Percentiles rank a stretch among this genome's conserved stretches.
phyloP scores from a whole-genome alignment of 805 yeast genomes.

The Wickerhamiella domercqiae region DNA sequence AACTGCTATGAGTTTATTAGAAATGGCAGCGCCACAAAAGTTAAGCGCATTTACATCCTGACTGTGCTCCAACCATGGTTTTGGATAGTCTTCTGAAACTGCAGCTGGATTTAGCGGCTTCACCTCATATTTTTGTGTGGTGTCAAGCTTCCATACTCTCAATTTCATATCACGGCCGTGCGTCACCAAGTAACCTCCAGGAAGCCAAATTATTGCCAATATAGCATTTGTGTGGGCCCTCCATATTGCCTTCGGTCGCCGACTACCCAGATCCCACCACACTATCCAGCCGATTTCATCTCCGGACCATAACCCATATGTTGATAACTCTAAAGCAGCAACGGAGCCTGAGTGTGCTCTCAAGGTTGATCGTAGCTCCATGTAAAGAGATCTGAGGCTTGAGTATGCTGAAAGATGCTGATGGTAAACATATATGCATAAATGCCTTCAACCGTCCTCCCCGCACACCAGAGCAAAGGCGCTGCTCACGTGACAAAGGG shows the following conservation, averaged over 20 bases:
- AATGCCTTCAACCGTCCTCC: too few species aligned
- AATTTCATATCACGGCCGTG: conserved; percentile 53
- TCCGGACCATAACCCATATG: conserved; percentile 33
- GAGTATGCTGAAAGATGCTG: too few species aligned
- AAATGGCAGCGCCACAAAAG: conserved; percentile 46
- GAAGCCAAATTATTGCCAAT: conserved; percentile 32
- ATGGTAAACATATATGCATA: too few species aligned
- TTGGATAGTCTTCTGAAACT: conserved; percentile 16
- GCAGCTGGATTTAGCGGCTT: conserved; percentile 15
- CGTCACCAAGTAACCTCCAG: conserved; percentile 33
- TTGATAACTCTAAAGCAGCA: conserved; percentile 20
- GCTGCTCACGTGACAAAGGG: too few species aligned
- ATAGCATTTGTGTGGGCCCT: conserved; percentile 41
- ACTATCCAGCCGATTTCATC: conserved; percentile 50
- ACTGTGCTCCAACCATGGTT: conserved; percentile 27
- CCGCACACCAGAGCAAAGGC: too few species aligned
- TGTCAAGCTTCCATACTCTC: conserved; percentile 21
- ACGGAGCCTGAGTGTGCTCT: conserved; percentile 25
- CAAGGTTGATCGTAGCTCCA: conserved; percentile 20
- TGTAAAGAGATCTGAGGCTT: neutral
- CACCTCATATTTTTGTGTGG: conserved; percentile 25
- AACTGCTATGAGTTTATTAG: conserved; percentile 29
- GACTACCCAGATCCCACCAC: conserved; percentile 46
- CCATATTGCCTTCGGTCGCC: conserved; percentile 45
- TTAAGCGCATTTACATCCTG: conserved; percentile 63